phyloP scores from a whole-genome alignment of 768 basidiomycete species.

The Chlorophyllum brunneum region DNA sequence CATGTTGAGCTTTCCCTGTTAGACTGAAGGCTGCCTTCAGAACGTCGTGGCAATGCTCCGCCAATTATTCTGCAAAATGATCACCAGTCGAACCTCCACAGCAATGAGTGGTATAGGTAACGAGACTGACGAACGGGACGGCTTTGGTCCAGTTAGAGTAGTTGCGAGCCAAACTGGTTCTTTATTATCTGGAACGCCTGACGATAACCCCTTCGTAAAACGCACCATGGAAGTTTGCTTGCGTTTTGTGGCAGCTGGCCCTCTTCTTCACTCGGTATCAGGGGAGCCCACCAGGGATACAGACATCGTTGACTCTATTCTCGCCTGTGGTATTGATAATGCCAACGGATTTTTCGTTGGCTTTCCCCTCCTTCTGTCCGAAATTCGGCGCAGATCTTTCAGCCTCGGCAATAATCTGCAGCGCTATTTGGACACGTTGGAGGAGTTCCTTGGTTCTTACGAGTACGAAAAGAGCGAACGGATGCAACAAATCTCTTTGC shows the following conservation, averaged over 20 bases:
- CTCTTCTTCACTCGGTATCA: slow-evolving; percentile 55
- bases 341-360: slow-evolving; percentile 57
- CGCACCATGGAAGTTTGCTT: slow-evolving; percentile 50
- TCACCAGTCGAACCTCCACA: slow-evolving; percentile 17
- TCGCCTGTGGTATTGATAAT: slow-evolving; percentile 34
- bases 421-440: slow-evolving; percentile 50
- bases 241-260: slow-evolving; percentile 57
- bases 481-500: slow-evolving; percentile 51
- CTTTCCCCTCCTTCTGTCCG: slow-evolving; percentile 50
- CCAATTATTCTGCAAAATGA: slow-evolving; percentile 25
- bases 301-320: slow-evolving; percentile 51
- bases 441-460: slow-evolving; percentile 49
- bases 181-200: slow-evolving; percentile 20
- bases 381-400: slow-evolving; percentile 52
- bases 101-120: slow-evolving; percentile 23
- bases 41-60: slow-evolving; percentile 34
- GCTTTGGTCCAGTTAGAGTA: slow-evolving; percentile 51
- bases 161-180: slow-evolving; percentile 29
- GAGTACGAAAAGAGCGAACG: slow-evolving; percentile 49
- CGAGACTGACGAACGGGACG: slow-evolving; percentile 43
- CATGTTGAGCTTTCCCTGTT: not conserved
- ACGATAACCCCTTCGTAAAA: slow-evolving; percentile 13
- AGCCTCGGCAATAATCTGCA: slow-evolving; percentile 49
- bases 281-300: slow-evolving; percentile 61
- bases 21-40: slow-evolving; percentile 53